Evolutionary conservation across 1,284 basidiomycete genomes (phyloP).

Genomic region (Papiliotrema laurentii): DNA sequence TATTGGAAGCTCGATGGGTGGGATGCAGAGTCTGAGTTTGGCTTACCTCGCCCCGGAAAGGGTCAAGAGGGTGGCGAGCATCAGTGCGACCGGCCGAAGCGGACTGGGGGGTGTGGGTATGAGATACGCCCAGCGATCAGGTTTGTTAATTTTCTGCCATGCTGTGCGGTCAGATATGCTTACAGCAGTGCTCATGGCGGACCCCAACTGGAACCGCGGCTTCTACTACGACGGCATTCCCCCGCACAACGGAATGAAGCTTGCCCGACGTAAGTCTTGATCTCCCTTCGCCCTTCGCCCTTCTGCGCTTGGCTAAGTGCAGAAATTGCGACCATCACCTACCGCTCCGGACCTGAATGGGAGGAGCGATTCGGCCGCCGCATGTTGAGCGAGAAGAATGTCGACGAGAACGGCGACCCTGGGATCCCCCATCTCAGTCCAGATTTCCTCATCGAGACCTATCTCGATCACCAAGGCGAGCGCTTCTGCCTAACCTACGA

Average conservation of each 20-base stretch:
- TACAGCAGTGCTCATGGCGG: constrained; percentile 87
- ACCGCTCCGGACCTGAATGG: constrained; percentile 98
- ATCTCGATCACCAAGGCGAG: constrained; percentile 96
- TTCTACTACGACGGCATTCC: constrained; percentile 95
- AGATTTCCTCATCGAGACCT: constrained; percentile 98
- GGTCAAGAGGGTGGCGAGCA: constrained; percentile 83
- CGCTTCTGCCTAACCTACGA: constrained; percentile 99
- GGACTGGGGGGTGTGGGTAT: constrained; percentile 90
- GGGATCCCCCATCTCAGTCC: constrained; percentile 74
- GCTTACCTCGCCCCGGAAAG: constrained; percentile 88
- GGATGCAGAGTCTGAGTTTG: constrained; percentile 95
- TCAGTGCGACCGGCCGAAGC: constrained; percentile 88
- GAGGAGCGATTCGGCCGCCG: constrained; percentile 87
- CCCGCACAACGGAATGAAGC: constrained; percentile 97
- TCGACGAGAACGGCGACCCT: constrained; percentile 18
- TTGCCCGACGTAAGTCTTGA: constrained; percentile 75
- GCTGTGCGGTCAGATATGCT: background rate
- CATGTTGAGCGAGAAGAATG: constrained; percentile 44
- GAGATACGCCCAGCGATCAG: constrained; percentile 90
- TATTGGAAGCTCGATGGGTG: constrained; percentile 93
- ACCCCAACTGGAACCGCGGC: constrained; percentile 98
- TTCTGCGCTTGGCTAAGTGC: constrained; percentile 4
- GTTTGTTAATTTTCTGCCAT: constrained; percentile 54
- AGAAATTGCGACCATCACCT: constrained; percentile 99
- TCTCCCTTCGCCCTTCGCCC: background rate